These are phyloP conservation scores for Plenodomus biglobosus DNA, from an alignment of 2,329 filamentous ascomycete genomes.

Conservation along the genomic window DNA sequence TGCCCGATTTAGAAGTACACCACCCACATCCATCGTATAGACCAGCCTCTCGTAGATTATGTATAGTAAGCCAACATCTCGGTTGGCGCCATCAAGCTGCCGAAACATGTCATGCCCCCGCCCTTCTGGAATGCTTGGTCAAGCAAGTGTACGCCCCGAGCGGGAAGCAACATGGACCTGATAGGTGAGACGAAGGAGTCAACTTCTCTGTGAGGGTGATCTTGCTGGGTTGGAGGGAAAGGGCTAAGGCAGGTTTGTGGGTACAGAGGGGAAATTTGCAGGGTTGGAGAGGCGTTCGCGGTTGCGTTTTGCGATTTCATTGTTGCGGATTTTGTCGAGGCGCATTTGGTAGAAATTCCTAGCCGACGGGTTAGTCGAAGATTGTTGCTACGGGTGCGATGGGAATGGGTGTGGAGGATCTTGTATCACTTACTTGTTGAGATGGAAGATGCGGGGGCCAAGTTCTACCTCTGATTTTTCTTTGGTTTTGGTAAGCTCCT, in stretches of 20 bases:
- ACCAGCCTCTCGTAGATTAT: not conserved
- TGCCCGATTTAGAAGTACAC: not conserved
- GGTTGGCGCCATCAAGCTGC: not conserved
- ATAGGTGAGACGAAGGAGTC: not conserved
- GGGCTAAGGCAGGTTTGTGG: slow-evolving; percentile 37
- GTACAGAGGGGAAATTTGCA: slow-evolving; percentile 81
- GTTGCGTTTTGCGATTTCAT: slow-evolving; percentile 78
- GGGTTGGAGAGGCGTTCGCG: slow-evolving; percentile 78
- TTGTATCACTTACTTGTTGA: slow-evolving; percentile 67
- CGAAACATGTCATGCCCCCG: not conserved
- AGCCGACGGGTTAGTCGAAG: slow-evolving; percentile 6
- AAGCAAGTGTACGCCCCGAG: not conserved
- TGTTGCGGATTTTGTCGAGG: slow-evolving; percentile 73
- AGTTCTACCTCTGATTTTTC: slow-evolving; percentile 57
- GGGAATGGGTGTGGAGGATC: not conserved
- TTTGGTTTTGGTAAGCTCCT: slow-evolving; percentile 52
- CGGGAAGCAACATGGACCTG: not conserved
- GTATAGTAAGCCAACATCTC: not conserved
- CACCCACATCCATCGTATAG: not conserved
- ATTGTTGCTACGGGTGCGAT: not conserved
- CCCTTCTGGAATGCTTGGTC: not conserved
- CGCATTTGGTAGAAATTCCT: slow-evolving; percentile 87
- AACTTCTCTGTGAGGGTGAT: not conserved
- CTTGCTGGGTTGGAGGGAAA: not conserved
- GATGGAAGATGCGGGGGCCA: slow-evolving; percentile 76